Percentiles rank a stretch among this genome's conserved stretches.
These are phyloP conservation scores for Boletus patriciae DNA, from an alignment of 768 basidiomycete species.

Conservation along the genomic window DNA sequence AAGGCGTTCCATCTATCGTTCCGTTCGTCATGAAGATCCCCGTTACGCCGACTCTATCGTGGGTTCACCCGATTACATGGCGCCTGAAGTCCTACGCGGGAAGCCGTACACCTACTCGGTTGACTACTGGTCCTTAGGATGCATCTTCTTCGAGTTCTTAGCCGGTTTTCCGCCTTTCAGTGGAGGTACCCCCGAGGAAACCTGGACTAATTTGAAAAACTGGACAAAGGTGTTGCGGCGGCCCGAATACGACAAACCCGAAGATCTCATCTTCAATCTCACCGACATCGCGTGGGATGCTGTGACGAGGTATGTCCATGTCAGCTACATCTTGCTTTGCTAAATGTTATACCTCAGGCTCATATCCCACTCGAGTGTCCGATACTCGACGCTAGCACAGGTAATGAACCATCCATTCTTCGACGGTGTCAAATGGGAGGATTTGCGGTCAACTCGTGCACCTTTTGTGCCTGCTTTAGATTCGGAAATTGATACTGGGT, in stretches of 20 bases:
- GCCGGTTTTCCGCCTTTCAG: constrained; percentile 98
- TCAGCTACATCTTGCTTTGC: not conserved
- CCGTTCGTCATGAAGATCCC: constrained; percentile 85
- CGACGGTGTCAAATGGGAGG: constrained; percentile 68
- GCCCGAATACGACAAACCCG: constrained; percentile 93
- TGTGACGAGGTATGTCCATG: constrained; percentile 65
- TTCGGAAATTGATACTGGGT: constrained; percentile 92
- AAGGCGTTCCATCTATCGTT: constrained; percentile 91
- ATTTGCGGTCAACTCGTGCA: constrained; percentile 70
- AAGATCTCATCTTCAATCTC: constrained; percentile 96
- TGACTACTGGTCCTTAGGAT: constrained; percentile 98
- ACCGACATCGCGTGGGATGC: constrained; percentile 93
- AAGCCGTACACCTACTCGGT: constrained; percentile 96
- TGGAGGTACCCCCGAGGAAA: constrained; percentile 93
- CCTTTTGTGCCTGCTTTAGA: constrained; percentile 96
- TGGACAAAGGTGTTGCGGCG: constrained; percentile 92
- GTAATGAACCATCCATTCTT: constrained; percentile 86
- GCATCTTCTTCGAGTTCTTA: constrained; percentile 96
- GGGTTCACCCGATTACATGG: constrained; percentile 98
- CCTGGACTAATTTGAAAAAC: constrained; percentile 98
- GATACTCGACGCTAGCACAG: constrained; percentile 72
- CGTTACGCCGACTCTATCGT: constrained; percentile 97
- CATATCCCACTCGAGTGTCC: constrained; percentile 82
- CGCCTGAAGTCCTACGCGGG: constrained; percentile 89
- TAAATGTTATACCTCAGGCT: constrained; percentile 47